phyloP scores from a whole-genome alignment of 495 filamentous ascomycete species.

The Neurospora tetraspora region DNA sequence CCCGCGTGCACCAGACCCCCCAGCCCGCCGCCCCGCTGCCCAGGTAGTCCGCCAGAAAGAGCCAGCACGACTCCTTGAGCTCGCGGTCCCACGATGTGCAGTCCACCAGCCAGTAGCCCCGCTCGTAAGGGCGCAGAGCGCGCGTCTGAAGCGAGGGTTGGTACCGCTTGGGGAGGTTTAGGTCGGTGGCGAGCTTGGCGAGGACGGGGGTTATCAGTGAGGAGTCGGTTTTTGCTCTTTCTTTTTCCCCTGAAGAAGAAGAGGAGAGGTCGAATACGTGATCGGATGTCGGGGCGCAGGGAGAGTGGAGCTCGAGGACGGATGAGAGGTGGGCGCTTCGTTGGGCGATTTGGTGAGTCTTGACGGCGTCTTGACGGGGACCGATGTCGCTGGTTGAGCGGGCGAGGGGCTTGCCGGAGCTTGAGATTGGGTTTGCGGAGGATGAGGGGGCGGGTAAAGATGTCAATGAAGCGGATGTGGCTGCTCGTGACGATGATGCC shows the following conservation, averaged over 20 bases:
- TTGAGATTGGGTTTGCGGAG: not conserved
- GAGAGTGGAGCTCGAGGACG: slow-evolving; percentile 27
- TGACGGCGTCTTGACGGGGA: slow-evolving; percentile 10
- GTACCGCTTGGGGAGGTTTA: slow-evolving; percentile 41
- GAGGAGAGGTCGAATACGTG: slow-evolving; percentile 5
- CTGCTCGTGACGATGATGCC: slow-evolving; percentile 9
- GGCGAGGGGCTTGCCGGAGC: slow-evolving; percentile 5
- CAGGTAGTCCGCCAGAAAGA: slow-evolving; percentile 49
- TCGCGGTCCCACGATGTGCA: slow-evolving; percentile 33
- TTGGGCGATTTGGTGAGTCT: not conserved
- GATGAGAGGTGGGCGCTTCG: not conserved
- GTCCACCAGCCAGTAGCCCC: slow-evolving; percentile 59
- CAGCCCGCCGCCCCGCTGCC: slow-evolving; percentile 52
- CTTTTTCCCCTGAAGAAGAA: slow-evolving; percentile 1
- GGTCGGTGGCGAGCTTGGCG: slow-evolving; percentile 38
- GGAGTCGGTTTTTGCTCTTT: not conserved
- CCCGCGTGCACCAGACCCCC: slow-evolving; percentile 45
- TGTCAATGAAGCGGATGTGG: slow-evolving; percentile 26
- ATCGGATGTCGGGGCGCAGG: slow-evolving; percentile 18
- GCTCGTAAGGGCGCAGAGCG: slow-evolving; percentile 43
- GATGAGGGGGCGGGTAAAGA: slow-evolving; percentile 12
- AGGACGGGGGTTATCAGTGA: slow-evolving; percentile 45
- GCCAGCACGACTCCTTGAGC: slow-evolving; percentile 45
- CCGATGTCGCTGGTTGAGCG: slow-evolving; percentile 31
- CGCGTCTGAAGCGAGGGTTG: slow-evolving; percentile 42